Evolutionary conservation across 257 asterid species (phyloP).

Genomic region (Hygrophila difformis): DNA sequence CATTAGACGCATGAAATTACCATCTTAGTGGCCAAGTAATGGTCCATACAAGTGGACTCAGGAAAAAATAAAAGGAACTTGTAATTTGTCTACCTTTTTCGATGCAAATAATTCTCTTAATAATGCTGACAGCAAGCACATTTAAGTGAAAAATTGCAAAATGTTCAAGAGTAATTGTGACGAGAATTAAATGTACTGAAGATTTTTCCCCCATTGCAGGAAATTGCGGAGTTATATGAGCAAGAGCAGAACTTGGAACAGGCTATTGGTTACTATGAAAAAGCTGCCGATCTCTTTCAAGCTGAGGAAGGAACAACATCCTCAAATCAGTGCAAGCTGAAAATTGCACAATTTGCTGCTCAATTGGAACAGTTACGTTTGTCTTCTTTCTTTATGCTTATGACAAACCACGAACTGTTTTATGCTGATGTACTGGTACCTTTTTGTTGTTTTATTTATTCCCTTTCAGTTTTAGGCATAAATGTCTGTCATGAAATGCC

Average conservation of each 20-base stretch:
- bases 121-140: background rate
- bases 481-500: too few species aligned
- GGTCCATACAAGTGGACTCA: background rate
- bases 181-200: too few species aligned
- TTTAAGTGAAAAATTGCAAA: conserved; percentile 7
- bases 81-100: conserved; percentile 1
- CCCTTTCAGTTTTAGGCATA: background rate
- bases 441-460: too few species aligned
- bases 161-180: background rate
- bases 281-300: conserved; percentile 83
- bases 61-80: too few species aligned
- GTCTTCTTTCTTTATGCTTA: conserved; percentile 2
- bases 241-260: conserved; percentile 71
- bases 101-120: conserved; percentile 1
- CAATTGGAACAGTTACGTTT: conserved; percentile 76
- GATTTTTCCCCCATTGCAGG: conserved; percentile 32
- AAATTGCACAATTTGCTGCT: conserved; percentile 82
- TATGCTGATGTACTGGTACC: too few species aligned
- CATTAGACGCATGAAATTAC: background rate
- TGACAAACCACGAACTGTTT: background rate
- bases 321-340: conserved; percentile 90
- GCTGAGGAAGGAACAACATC: conserved; percentile 72
- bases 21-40: background rate
- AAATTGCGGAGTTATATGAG: conserved; percentile 84
- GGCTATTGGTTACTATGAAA: conserved; percentile 67